Evolutionary conservation across 2,329 filamentous ascomycete species (phyloP), one percentile per base, ranked within the genome.

Genomic region (Colletotrichum sp.): DNA sequence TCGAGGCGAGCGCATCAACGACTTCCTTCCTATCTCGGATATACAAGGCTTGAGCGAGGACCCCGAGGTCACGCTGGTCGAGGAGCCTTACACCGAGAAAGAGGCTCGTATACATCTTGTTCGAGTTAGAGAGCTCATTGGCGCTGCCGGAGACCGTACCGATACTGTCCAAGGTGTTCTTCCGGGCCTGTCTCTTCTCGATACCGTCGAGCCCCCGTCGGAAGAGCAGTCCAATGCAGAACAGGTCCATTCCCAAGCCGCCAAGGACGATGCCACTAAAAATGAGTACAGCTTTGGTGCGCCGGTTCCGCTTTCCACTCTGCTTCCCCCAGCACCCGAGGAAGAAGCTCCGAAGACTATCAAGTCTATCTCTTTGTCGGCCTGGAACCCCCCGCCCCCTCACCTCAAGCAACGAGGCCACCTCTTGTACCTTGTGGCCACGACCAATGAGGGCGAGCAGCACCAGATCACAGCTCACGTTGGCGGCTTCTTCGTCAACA

Each of bases 21-120:
- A 99, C 86, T 99, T 97, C 81, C 91, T 98, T 76, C 94, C 98
- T 84, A 91, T 99, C 77, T 96, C 95, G 71, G 96, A 99, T 83
- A 94, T 99, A 71, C 90, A 94, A 64, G 95, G 92, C 72, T 91
- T 99, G 71, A 91, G 92, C 69, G 86, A 93, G 39, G 93, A 96
- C 78, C 94, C 96, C 44, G 94, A 96, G 81, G 90, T 98, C 75
- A 91, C 90, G 70, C 88, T 99, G 80, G 92, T 98, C 71, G 94
- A 98, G 86, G 97, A 99, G 83, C 95, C 98, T 62, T 99, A 99
- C 85, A 99, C 95, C 59, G 97, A 99, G 88, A 99, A 98, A 88
- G 97, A 99, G 87, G 96, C 97, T 34, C 93, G 98, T 79, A 94
- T 99, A 89, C 97, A 99, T 86, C 88, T 99, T 78, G 92, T 99